Evolutionary conservation across 352 stramenopile species (phyloP), one percentile per base, ranked within the genome.

Genomic region (Pilasporangium apinafurcum): DNA sequence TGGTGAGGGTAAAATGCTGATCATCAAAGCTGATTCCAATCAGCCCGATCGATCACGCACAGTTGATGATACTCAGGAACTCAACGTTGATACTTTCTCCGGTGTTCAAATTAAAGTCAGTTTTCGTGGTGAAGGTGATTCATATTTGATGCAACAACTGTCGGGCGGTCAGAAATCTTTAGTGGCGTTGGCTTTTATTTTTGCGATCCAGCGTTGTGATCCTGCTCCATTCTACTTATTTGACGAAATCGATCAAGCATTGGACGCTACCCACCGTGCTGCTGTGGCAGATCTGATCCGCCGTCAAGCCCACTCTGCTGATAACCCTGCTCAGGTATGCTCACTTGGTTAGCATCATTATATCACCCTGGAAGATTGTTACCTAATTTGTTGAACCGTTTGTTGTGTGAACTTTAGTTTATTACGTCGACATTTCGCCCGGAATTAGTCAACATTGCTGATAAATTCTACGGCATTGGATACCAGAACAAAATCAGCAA

Each of bases 141-240:
- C 97, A 10, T 98, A 98, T 50, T 56, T 98, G 27, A 99, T 99
- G 96, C 91, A 96, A 47, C 95, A 99, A 51, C 89, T 99, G 8
- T 99, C 95, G 12, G 97, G 97, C 32, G 97, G 97, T 4, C 97
- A 99, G 62, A 99, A 99, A 60, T 94, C 97, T 2, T 73, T 99
- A 29, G 96, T 99, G 12, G 96, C 97, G 4, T 77, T 99, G 27
- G 96, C 96, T n/a, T 96, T 99, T 50, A 99, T 99, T 51, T 99
- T 99, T 66, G 95, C 97, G 4, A 99, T 99, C 43, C 87, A 97
- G 62, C 85, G 96, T 27, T 98, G 96, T 48, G 96, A 99, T 58
- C 97, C 97, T 43, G 96, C 97, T 32, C 97, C 97, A 6, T 99
- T 99, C 68, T 99, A 99, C 61, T 80, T 99, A 26, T 99, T 99